Percentiles rank a stretch among this genome's conserved stretches.
Conservation (phyloP, 2,329 filamentous ascomycete species). For the Xylaria sp. region DNA sequence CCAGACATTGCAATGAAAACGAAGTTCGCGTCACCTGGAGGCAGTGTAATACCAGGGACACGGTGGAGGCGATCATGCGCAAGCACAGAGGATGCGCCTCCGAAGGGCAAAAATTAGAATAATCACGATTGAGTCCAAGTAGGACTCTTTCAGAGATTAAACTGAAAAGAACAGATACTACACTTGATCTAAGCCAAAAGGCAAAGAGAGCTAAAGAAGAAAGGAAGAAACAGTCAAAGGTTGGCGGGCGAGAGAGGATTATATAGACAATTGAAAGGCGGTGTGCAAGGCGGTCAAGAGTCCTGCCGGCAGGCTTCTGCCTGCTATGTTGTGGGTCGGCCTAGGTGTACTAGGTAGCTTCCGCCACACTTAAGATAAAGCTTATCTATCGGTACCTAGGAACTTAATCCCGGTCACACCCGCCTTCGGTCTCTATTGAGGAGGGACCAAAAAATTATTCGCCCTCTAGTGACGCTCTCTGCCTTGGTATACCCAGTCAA, state of each 20-base stretch:
- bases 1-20: conserved; percentile 69
- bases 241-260: conserved; percentile 18
- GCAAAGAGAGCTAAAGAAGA: conserved; percentile 50
- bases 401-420: conserved; percentile 4
- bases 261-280: conserved; percentile 38
- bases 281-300: conserved; percentile 41
- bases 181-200: conserved; percentile 52
- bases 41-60: conserved; percentile 82
- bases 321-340: not conserved
- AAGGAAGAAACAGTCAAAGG: conserved; percentile 37
- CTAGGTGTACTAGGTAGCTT: too few species aligned
- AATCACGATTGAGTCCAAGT: conserved; percentile 77
- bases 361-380: not conserved
- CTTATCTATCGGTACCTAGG: not conserved
- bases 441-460: conserved; percentile 38
- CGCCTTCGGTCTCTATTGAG: conserved; percentile 9
- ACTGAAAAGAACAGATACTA: conserved; percentile 94
- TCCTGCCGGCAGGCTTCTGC: conserved; percentile 32
- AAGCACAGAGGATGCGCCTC: conserved; percentile 73
- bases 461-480: not conserved
- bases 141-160: conserved; percentile 89
- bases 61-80: conserved; percentile 72
- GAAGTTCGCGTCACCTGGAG: conserved; percentile 61
- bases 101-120: conserved; percentile 78
- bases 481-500: conserved; percentile 16